Conservation (phyloP, 768 basidiomycete genomes). For the Rhodotorula paludigena region DNA sequence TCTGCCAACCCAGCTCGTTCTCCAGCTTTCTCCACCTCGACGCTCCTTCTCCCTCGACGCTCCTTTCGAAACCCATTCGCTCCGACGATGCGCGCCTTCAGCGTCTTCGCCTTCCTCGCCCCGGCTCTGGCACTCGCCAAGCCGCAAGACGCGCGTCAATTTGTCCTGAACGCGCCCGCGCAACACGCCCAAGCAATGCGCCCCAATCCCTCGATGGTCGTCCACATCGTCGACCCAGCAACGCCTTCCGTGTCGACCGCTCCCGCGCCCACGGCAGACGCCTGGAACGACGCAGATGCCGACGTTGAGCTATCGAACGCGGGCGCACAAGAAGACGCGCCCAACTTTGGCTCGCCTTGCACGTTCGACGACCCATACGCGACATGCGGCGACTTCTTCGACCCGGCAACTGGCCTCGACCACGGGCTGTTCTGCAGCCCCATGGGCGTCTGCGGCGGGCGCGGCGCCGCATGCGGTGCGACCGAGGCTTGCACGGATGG, state of each 20-base stretch:
- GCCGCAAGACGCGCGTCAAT: neutral
- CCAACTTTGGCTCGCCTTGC: slow-evolving; percentile 22
- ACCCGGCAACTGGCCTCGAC: slow-evolving; percentile 12
- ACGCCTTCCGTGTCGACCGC: slow-evolving; percentile 15
- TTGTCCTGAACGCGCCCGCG: neutral
- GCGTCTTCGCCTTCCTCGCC: slow-evolving; percentile 4
- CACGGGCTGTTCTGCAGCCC: slow-evolving; percentile 30
- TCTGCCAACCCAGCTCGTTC: no score
- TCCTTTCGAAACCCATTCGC: neutral
- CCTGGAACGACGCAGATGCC: neutral
- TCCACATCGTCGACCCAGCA: slow-evolving; percentile 27
- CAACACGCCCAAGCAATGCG: neutral
- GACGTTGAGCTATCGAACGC: slow-evolving; percentile 9
- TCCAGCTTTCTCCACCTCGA: neutral
- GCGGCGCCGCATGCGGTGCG: slow-evolving; percentile 14
- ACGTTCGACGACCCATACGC: slow-evolving; percentile 8
- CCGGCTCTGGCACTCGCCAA: neutral
- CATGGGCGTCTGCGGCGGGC: slow-evolving; percentile 2
- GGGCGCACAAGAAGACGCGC: slow-evolving; percentile 8
- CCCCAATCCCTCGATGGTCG: slow-evolving; percentile 21
- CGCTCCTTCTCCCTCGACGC: neutral
- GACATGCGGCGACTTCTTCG: slow-evolving; percentile 32
- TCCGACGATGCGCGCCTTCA: neutral
- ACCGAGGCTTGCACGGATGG: slow-evolving; percentile 4
- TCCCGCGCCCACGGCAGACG: neutral